Percentiles rank a stretch among this genome's conserved stretches.
Conservation (phyloP, 2,329 filamentous ascomycete species). For the Ophiostoma himal-ulmi region DNA sequence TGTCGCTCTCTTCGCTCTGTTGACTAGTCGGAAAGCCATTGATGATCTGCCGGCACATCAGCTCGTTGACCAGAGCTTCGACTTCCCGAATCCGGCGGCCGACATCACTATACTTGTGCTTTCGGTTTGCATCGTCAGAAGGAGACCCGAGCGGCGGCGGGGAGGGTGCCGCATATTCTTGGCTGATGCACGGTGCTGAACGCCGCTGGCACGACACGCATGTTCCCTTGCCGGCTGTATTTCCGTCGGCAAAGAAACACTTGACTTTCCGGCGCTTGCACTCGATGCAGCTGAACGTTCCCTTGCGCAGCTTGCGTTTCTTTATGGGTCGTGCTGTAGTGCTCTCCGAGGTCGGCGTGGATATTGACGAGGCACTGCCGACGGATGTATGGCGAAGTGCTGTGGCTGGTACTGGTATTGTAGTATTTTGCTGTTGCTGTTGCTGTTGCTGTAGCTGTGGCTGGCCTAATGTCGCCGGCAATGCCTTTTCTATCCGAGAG, state of each 20-base stretch:
- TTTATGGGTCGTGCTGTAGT: not conserved
- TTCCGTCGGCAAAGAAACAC: constrained; percentile 37
- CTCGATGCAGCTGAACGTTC: constrained; percentile 53
- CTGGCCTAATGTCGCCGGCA: not conserved
- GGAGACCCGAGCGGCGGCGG: not conserved
- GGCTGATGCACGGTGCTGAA: constrained; percentile 39
- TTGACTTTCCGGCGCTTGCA: constrained; percentile 46
- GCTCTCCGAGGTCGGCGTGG: not conserved
- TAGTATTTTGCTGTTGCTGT: not conserved
- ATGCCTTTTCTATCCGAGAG: not conserved
- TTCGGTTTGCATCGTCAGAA: constrained; percentile 18
- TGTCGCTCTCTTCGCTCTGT: not conserved
- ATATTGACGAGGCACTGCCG: not conserved
- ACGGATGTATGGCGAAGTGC: not conserved
- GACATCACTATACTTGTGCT: constrained; percentile 14
- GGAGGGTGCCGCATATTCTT: constrained; percentile 35
- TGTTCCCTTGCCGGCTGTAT: constrained; percentile 23
- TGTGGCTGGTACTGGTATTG: not conserved
- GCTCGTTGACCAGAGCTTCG: constrained; percentile 35
- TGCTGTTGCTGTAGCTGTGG: constrained; percentile 3
- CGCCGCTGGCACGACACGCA: constrained; percentile 44
- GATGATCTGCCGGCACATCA: constrained; percentile 27
- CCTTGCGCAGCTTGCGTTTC: constrained; percentile 39
- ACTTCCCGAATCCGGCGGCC: constrained; percentile 29
- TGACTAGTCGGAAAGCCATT: not conserved